A percentile compares a stretch with the other conserved stretches of the same genome.
Conservation (phyloP, 495 filamentous ascomycete genomes). For the Filosporella fistucella region DNA sequence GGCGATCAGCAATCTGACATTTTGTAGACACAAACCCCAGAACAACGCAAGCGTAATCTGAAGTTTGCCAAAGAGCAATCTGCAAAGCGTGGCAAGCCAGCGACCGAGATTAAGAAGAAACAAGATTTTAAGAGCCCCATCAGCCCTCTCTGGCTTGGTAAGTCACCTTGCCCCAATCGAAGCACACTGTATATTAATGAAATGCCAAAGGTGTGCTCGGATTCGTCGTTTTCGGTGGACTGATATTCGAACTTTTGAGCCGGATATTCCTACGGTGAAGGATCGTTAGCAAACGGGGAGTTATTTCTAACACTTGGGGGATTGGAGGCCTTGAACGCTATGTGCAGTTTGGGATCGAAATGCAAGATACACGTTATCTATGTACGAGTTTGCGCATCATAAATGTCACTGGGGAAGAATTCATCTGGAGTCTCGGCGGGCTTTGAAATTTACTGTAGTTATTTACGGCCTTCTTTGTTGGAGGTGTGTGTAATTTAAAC, state of each 20-base stretch:
- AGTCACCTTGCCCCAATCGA: too few relatives aligned
- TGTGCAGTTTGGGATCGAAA: too few relatives aligned
- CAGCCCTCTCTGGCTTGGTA: slow-evolving; percentile 80
- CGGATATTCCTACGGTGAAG: slow-evolving; percentile 61
- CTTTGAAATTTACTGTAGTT: too few relatives aligned
- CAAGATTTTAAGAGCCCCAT: slow-evolving; percentile 68
- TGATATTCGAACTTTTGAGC: slow-evolving; percentile 74
- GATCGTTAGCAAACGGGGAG: background rate
- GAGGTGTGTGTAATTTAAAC: too few relatives aligned
- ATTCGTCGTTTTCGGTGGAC: slow-evolving; percentile 80
- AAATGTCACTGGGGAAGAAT: too few relatives aligned
- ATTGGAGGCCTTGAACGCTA: too few relatives aligned
- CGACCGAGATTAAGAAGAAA: slow-evolving; percentile 58
- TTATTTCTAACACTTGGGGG: too few relatives aligned
- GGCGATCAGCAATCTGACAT: background rate
- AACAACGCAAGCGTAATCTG: slow-evolving; percentile 85
- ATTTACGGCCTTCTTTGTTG: too few relatives aligned
- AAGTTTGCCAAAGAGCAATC: slow-evolving; percentile 77
- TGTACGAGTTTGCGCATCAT: too few relatives aligned
- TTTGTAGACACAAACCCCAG: slow-evolving; percentile 85
- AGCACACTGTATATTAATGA: background rate
- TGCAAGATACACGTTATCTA: too few relatives aligned
- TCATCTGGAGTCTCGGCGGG: too few relatives aligned
- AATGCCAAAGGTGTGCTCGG: slow-evolving; percentile 57
- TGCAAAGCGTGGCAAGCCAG: slow-evolving; percentile 77